phyloP scores from a whole-genome alignment of 805 yeast genomes.

The Wickerhamiella qilinensis region DNA sequence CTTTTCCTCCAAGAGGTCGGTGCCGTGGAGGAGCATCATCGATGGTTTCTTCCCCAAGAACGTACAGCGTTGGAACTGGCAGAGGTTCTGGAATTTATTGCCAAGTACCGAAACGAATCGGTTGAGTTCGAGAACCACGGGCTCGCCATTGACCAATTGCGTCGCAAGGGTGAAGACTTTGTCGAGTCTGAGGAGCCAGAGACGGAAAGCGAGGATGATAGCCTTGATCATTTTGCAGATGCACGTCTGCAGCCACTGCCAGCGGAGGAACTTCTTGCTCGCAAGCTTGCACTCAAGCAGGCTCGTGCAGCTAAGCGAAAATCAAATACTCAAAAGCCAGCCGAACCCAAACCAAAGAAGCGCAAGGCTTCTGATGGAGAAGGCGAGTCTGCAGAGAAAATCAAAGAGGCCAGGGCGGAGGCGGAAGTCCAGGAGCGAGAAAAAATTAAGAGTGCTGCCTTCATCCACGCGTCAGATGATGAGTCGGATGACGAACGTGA shows the following conservation, averaged over 20 bases:
- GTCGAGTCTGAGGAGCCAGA: constrained; percentile 15
- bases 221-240: constrained; percentile 9
- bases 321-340: constrained; percentile 4
- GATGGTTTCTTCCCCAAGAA: constrained; percentile 25
- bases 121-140: constrained; percentile 24
- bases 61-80: constrained; percentile 22
- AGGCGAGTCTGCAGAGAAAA: not conserved
- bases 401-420: constrained; percentile 2
- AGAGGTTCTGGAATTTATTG: constrained; percentile 24
- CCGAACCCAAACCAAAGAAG: not conserved
- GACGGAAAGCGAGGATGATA: constrained; percentile 8
- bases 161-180: constrained; percentile 10
- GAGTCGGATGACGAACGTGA: constrained; percentile 43
- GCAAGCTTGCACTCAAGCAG: constrained; percentile 3
- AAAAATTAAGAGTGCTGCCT: constrained; percentile 37
- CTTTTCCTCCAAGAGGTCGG: constrained; percentile 33
- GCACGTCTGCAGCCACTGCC: constrained; percentile 14
- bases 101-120: constrained; percentile 26
- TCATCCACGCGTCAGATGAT: constrained; percentile 46
- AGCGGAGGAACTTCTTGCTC: constrained; percentile 13
- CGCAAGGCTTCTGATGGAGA: too few relatives aligned
- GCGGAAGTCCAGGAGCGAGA: constrained; percentile 5
- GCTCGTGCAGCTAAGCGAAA: constrained; percentile 5
- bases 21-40: constrained; percentile 25
- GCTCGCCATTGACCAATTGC: constrained; percentile 23